These are phyloP conservation scores for Vitis hybrid DNA, from an alignment of 177 flowering plant species.

Conservation along the genomic window DNA sequence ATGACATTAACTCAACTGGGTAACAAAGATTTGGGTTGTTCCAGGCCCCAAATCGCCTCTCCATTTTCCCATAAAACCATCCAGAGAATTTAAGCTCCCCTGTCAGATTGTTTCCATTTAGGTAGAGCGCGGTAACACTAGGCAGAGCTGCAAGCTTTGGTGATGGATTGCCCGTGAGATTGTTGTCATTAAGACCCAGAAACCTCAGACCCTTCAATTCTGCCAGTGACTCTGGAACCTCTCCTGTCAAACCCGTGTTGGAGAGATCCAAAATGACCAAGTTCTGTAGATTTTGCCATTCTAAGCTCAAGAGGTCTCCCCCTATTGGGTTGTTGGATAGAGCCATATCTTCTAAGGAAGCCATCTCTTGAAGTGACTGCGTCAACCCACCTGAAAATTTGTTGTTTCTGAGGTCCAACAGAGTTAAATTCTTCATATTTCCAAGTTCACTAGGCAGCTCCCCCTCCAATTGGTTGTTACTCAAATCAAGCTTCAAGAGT, in stretches of 20 bases:
- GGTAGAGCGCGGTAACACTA: slow-evolving; percentile 50
- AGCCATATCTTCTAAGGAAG: slow-evolving; percentile 61
- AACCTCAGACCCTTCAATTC: slow-evolving; percentile 61
- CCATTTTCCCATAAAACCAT: slow-evolving; percentile 62
- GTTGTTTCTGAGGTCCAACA: slow-evolving; percentile 77
- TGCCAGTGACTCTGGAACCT: slow-evolving; percentile 64
- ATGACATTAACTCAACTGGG: slow-evolving; percentile 23
- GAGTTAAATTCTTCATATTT: slow-evolving; percentile 60
- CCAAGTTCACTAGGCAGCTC: slow-evolving; percentile 53
- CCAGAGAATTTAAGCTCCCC: slow-evolving; percentile 69
- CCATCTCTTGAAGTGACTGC: slow-evolving; percentile 47
- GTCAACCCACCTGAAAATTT: slow-evolving; percentile 65
- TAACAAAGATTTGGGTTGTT: slow-evolving; percentile 68
- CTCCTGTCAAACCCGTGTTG: slow-evolving; percentile 53
- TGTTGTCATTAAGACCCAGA: slow-evolving; percentile 73
- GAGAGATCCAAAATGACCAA: slow-evolving; percentile 70
- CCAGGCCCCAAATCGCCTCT: slow-evolving; percentile 77
- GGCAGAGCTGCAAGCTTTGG: slow-evolving; percentile 61
- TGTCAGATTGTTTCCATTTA: slow-evolving; percentile 74
- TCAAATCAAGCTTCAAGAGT: slow-evolving; percentile 82
- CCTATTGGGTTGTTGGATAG: slow-evolving; percentile 70
- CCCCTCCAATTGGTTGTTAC: slow-evolving; percentile 63
- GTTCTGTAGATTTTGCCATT: slow-evolving; percentile 53
- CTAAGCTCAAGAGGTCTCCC: slow-evolving; percentile 41
- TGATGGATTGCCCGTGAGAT: slow-evolving; percentile 55